These are phyloP conservation scores for Talaromyces trachyspermus DNA, from an alignment of 495 filamentous ascomycete genomes.

Conservation along the genomic window DNA sequence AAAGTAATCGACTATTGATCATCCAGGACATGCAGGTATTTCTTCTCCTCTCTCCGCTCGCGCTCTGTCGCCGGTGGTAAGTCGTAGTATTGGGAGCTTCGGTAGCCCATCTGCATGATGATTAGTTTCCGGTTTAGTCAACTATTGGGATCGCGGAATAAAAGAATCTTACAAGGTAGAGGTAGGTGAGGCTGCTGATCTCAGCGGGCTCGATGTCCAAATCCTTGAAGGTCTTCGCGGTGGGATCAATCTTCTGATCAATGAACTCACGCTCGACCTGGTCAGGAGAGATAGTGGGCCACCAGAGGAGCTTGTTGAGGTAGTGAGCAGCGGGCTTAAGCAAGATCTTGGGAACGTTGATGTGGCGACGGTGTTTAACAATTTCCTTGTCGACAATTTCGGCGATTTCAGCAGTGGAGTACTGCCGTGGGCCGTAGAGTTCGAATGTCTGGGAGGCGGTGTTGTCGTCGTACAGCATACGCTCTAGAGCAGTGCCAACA, in stretches of 20 bases:
- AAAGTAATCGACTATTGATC: conserved; percentile 52
- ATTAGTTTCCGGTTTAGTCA: conserved; percentile 2
- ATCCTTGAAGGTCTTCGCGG: conserved; percentile 92
- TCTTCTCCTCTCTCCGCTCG: conserved; percentile 90
- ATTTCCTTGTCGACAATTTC: conserved; percentile 88
- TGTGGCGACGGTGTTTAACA: conserved; percentile 75
- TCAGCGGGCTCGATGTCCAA: conserved; percentile 82
- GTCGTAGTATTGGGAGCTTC: conserved; percentile 78
- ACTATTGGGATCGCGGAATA: not conserved
- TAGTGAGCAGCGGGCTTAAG: conserved; percentile 63
- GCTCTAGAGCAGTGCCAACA: conserved; percentile 78
- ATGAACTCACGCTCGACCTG: conserved; percentile 90
- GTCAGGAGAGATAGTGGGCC: conserved; percentile 75
- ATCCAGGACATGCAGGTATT: conserved; percentile 91
- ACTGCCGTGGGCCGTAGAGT: conserved; percentile 89
- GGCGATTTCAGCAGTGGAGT: conserved; percentile 80
- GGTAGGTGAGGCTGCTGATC: conserved; percentile 72
- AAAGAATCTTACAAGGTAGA: conserved; percentile 73
- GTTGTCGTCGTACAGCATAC: conserved; percentile 81
- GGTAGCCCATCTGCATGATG: conserved; percentile 64
- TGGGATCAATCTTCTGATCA: conserved; percentile 84
- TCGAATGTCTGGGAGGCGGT: conserved; percentile 89
- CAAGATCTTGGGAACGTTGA: conserved; percentile 81
- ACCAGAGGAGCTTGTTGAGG: conserved; percentile 80
- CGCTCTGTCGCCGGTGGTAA: conserved; percentile 88